Evolutionary conservation across 139 green algal genomes (phyloP).

Genomic region (Chlorella sp.): DNA sequence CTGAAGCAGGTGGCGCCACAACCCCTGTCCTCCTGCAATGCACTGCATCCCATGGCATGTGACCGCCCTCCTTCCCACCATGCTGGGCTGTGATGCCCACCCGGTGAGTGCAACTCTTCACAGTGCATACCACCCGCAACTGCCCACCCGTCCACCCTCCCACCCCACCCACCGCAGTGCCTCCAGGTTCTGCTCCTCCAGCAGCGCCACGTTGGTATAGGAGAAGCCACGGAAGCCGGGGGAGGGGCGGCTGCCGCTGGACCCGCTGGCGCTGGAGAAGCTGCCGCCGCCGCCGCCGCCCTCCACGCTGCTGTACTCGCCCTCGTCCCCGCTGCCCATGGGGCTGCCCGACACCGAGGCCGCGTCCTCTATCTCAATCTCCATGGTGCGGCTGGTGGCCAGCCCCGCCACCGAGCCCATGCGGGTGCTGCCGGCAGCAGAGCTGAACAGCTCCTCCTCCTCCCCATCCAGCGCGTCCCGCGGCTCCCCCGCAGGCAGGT

Average conservation of each 20-base stretch:
- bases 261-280: not conserved
- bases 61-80: not conserved
- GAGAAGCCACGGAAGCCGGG: slow-evolving; percentile 15
- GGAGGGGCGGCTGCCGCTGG: not conserved
- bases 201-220: slow-evolving; percentile 49
- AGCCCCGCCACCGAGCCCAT: not conserved
- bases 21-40: not conserved
- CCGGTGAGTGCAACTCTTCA: too few species aligned
- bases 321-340: not conserved
- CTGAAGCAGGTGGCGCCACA: not conserved
- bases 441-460: not conserved
- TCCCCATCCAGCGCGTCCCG: not conserved
- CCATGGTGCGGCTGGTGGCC: not conserved
- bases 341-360: slow-evolving; percentile 21
- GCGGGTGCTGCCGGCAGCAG: not conserved
- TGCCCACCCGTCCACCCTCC: not conserved
- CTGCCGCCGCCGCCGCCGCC: not conserved
- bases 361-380: not conserved
- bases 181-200: slow-evolving; percentile 47
- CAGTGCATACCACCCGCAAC: not conserved
- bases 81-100: not conserved
- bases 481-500: not conserved
- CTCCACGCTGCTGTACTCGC: not conserved
- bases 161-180: slow-evolving; percentile 20
- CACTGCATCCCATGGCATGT: not conserved